A percentile compares a stretch with the other conserved stretches of the same genome.
Evolutionary conservation across 75 land plant genomes (phyloP).

Genomic region (Ceratopteris richardii): DNA sequence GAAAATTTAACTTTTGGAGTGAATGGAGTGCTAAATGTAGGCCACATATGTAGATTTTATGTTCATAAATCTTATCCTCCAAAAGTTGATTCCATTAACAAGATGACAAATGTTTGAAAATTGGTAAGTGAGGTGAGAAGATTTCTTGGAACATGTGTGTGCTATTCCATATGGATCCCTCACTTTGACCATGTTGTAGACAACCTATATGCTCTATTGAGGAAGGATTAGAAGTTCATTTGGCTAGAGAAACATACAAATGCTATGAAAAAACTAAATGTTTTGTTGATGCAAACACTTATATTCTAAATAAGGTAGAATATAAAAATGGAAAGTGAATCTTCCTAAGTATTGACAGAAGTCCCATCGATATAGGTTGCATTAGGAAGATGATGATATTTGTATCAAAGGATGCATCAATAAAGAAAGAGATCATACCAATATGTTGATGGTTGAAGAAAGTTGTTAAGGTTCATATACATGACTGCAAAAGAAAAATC

Average conservation of each 20-base stretch:
- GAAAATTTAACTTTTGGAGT: background rate
- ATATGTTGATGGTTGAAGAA: background rate
- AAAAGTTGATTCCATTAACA: background rate
- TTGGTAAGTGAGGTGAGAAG: background rate
- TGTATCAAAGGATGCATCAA: no score
- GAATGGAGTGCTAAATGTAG: background rate
- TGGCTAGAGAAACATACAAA: no score
- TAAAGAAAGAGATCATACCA: no score
- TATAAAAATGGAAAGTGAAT: no score
- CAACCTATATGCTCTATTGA: no score
- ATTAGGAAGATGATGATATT: no score
- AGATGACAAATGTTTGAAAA: background rate
- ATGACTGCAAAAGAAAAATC: background rate
- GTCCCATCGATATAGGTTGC: no score
- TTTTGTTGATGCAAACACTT: no score
- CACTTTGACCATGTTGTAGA: background rate
- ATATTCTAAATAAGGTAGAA: no score
- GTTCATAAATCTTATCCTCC: background rate
- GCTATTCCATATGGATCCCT: background rate
- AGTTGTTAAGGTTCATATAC: background rate
- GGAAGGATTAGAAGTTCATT: no score
- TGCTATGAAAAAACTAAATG: no score
- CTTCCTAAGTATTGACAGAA: no score
- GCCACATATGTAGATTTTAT: background rate
- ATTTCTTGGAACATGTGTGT: background rate